Evolutionary conservation across 2,329 filamentous ascomycete genomes (phyloP).

Genomic region (Falciphora oryzae): DNA sequence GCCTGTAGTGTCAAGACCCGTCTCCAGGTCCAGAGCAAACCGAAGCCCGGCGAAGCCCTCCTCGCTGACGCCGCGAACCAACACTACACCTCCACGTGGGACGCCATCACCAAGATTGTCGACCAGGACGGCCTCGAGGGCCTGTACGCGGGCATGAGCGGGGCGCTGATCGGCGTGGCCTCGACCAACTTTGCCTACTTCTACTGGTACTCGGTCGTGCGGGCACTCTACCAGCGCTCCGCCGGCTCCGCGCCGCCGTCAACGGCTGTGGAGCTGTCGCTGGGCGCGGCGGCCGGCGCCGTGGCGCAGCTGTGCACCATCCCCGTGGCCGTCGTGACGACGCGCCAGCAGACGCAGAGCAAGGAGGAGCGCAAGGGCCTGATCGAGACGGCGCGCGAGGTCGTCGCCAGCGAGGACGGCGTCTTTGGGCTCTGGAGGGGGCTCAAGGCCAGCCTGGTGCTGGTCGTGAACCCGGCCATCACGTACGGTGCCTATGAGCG

Average conservation of each 20-base stretch:
- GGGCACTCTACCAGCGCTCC: conserved; percentile 68
- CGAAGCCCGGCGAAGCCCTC: conserved; percentile 40
- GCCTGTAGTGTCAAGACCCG: conserved; percentile 80
- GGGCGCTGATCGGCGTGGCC: conserved; percentile 82
- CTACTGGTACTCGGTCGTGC: conserved; percentile 94
- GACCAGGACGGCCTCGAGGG: conserved; percentile 73
- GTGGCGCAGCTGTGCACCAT: conserved; percentile 95
- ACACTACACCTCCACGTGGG: conserved; percentile 82
- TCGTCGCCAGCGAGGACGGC: conserved; percentile 86
- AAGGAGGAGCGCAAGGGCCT: conserved; percentile 82
- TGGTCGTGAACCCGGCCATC: conserved; percentile 94
- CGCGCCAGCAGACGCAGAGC: conserved; percentile 87
- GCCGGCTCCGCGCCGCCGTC: conserved; percentile 49
- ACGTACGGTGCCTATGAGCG: conserved; percentile 97
- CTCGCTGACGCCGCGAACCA: conserved; percentile 44
- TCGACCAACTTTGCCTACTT: conserved; percentile 99
- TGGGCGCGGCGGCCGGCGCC: conserved; percentile 85
- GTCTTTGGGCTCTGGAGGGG: conserved; percentile 88
- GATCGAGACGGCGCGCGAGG: conserved; percentile 80
- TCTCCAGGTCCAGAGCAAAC: conserved; percentile 88
- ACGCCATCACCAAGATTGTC: conserved; percentile 81
- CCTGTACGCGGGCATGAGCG: conserved; percentile 83
- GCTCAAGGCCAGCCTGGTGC: conserved; percentile 88
- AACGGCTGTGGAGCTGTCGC: conserved; percentile 73
- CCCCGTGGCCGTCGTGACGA: conserved; percentile 91